Conservation (phyloP, 768 basidiomycete genomes). For the Dictyophora rubrovolvata region DNA sequence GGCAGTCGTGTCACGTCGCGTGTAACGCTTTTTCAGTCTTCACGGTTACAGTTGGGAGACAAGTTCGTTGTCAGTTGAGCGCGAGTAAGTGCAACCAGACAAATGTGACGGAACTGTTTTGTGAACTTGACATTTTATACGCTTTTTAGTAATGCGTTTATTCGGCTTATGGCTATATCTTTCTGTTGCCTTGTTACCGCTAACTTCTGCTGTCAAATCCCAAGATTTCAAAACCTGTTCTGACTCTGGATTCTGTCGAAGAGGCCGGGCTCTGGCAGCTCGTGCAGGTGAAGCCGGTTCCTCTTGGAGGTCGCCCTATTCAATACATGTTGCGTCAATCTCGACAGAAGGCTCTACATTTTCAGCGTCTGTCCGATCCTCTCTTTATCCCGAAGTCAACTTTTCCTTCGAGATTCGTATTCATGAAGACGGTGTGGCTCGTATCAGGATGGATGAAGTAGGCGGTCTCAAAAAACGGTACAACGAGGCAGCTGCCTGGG, state of each 20-base stretch:
- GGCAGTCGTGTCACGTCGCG: neutral
- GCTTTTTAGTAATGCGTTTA: neutral
- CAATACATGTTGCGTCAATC: slow-evolving; percentile 50
- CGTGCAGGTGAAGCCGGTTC: slow-evolving; percentile 50
- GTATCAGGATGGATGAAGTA: slow-evolving; percentile 90
- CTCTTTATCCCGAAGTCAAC: slow-evolving; percentile 72
- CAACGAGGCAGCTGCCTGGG: slow-evolving; percentile 88
- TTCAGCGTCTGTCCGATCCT: slow-evolving; percentile 66
- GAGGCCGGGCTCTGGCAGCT: slow-evolving; percentile 73
- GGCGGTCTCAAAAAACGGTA: slow-evolving; percentile 73
- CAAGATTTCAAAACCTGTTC: slow-evolving; percentile 91
- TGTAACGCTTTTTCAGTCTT: neutral
- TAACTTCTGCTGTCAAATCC: slow-evolving; percentile 51
- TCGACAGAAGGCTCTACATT: slow-evolving; percentile 49
- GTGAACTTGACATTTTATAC: neutral
- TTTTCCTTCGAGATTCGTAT: slow-evolving; percentile 78
- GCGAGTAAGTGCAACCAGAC: neutral
- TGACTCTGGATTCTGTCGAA: slow-evolving; percentile 93
- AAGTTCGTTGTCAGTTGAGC: neutral
- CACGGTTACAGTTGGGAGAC: neutral
- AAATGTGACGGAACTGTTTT: neutral
- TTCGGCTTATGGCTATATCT: slow-evolving; percentile 18
- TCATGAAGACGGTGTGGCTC: slow-evolving; percentile 78
- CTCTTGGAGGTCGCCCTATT: slow-evolving; percentile 82
- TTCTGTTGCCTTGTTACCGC: slow-evolving; percentile 21